Conservation (phyloP, 192 early-diverging fungal genomes). For the Pilobolus umbonatus region DNA sequence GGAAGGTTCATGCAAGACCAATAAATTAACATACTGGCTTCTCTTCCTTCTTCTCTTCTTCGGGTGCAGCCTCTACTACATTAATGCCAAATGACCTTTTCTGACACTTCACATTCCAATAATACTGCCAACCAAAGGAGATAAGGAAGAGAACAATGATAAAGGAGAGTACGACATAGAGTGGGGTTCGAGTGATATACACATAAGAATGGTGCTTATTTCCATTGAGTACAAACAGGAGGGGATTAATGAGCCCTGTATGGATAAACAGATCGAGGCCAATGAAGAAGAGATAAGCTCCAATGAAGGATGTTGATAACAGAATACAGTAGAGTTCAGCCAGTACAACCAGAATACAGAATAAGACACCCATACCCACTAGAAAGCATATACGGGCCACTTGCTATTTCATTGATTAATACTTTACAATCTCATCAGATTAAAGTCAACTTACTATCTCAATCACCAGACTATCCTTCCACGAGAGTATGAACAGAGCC, state of each 20-base stretch:
- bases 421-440: not conserved
- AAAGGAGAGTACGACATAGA: conserved; percentile 27
- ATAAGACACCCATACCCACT: conserved; percentile 31
- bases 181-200: conserved; percentile 19
- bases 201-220: conserved; percentile 23
- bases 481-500: conserved; percentile 31
- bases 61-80: conserved; percentile 11
- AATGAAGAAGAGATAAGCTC: conserved; percentile 45
- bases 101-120: conserved; percentile 30
- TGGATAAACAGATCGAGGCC: conserved; percentile 53
- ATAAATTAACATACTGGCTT: not conserved
- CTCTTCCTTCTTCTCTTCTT: conserved; percentile 5
- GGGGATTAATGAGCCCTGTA: conserved; percentile 46
- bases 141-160: conserved; percentile 13
- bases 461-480: conserved; percentile 35
- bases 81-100: conserved; percentile 29
- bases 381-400: conserved; percentile 37
- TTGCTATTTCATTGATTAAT: conserved; percentile 5
- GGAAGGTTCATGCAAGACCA: too few species aligned
- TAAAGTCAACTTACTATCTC: conserved; percentile 18
- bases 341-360: conserved; percentile 27
- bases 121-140: conserved; percentile 32
- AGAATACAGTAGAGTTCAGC: conserved; percentile 40
- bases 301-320: conserved; percentile 42
- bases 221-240: conserved; percentile 21